phyloP scores from a whole-genome alignment of 257 asterid genomes.

The Perilla frutescens region DNA sequence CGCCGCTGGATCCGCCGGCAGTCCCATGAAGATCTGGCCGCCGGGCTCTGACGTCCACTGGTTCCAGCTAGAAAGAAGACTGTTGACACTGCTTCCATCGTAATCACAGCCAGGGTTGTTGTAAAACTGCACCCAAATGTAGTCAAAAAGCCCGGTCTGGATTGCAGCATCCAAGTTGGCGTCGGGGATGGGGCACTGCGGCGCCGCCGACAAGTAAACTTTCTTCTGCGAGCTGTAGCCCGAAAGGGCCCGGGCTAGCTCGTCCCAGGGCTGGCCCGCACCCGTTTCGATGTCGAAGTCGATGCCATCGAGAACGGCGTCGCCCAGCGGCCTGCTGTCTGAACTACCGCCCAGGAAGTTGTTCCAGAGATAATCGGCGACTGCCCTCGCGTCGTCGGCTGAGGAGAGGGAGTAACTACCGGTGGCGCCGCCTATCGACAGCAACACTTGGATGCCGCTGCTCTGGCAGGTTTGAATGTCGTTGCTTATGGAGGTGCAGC shows the following conservation, averaged over 20 bases:
- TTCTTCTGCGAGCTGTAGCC: slow-evolving; percentile 36
- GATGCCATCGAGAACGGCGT: slow-evolving; percentile 57
- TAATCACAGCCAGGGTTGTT: slow-evolving; percentile 56
- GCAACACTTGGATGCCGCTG: slow-evolving; percentile 41
- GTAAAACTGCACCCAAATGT: slow-evolving; percentile 68
- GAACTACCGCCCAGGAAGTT: slow-evolving; percentile 57
- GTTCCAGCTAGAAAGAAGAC: slow-evolving; percentile 51
- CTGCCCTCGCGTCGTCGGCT: slow-evolving; percentile 47
- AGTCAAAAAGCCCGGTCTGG: slow-evolving; percentile 56
- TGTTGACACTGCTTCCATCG: slow-evolving; percentile 22
- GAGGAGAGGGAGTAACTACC: slow-evolving; percentile 55
- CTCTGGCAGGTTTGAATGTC: slow-evolving; percentile 46
- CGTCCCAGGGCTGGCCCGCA: slow-evolving; percentile 43
- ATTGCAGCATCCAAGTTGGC: slow-evolving; percentile 44
- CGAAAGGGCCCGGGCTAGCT: slow-evolving; percentile 44
- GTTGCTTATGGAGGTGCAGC: slow-evolving; percentile 36
- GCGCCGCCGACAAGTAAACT: slow-evolving; percentile 62
- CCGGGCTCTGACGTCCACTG: slow-evolving; percentile 42
- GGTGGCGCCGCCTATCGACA: slow-evolving; percentile 49
- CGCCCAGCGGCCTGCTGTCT: slow-evolving; percentile 48
- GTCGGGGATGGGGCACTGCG: slow-evolving; percentile 60
- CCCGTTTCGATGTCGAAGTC: slow-evolving; percentile 60
- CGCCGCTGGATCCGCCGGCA: slow-evolving; percentile 59
- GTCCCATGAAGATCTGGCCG: slow-evolving; percentile 54
- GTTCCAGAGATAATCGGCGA: slow-evolving; percentile 58